Base-by-base conservation (phyloP, 805 yeast genomes). In the Kurtzmaniella fragi region DNA sequence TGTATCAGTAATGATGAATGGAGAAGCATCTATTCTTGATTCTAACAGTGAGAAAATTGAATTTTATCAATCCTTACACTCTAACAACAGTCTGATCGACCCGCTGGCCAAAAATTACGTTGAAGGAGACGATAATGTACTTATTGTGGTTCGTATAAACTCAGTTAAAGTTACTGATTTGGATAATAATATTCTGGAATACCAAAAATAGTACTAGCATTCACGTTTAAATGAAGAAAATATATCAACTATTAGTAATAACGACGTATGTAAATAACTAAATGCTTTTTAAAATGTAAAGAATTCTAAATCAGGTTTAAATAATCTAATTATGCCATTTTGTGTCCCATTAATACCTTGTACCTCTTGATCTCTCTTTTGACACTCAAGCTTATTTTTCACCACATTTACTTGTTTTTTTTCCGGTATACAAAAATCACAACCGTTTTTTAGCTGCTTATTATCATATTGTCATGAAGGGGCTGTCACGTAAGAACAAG, bases 141-240 rank as follows among this genome's bases (percentile, higher is more conserved):
- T 87, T 38, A 70, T 89, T 14, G 67, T 84, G 42, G 79, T 88
- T 30, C 71, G 73, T 52, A 70, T 90, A 32, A 72, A 71, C 34
- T 72, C 76, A 31, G 89, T 88, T 17, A 83, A 82, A 51, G 84
- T 89, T 17, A 86, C 95, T 10, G 96, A 90, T 52, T 73, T 78
- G 7, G 78, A 83, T 34, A 80, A 84, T 57, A 80, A 83, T 47
- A 70, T 76, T 17, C 54, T 52, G 31, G 60, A 56, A 47, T 67
- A 61, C 42, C 59, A 38, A 49, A 37, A 31, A 25, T 37, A 32
- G 26, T 31, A 28, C 16, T 28, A 8, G 25, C 25, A 8, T 8
- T 5, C 25, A 5, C 25, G 25, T 20, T 20, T 5, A 20, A 20
- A 20, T 20, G 25, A 20, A 20, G 8, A 20, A 20, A n/a, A n/a